These are phyloP conservation scores for Scenedesmus sp. DNA, from an alignment of 163 green algal species.

Conservation along the genomic window DNA sequence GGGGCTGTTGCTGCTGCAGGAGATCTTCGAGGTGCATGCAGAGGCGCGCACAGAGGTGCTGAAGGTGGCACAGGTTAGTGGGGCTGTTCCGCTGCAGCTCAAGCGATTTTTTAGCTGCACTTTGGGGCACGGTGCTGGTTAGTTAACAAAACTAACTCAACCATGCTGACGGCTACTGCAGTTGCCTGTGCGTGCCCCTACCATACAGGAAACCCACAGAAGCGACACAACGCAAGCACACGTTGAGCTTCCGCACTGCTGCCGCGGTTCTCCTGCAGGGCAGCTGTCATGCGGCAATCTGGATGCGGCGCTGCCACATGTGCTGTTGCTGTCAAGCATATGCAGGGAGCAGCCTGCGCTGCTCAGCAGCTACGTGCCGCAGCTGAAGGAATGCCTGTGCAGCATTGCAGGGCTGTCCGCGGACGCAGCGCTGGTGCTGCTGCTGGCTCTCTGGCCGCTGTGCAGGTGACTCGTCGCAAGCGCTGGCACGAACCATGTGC, in stretches of 20 bases:
- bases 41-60: constrained; percentile 51
- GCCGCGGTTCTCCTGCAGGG: background rate
- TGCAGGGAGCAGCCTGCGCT: constrained; percentile 46
- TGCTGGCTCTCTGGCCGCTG: constrained; percentile 77
- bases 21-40: constrained; percentile 41
- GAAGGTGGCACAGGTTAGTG: constrained; percentile 38
- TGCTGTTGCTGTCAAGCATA: constrained; percentile 50
- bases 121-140: background rate
- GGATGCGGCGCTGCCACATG: constrained; percentile 20
- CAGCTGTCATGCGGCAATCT: constrained; percentile 39
- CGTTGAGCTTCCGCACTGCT: too few relatives aligned
- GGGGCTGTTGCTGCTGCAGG: constrained; percentile 48
- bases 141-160: background rate
- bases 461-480: constrained; percentile 45
- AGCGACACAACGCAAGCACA: too few relatives aligned
- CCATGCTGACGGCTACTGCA: too few relatives aligned
- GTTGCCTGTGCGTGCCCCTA: too few relatives aligned
- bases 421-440: constrained; percentile 62
- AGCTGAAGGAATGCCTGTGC: constrained; percentile 55
- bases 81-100: background rate
- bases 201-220: too few relatives aligned
- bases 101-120: background rate
- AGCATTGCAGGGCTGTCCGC: constrained; percentile 39
- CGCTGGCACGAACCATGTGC: too few relatives aligned
- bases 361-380: constrained; percentile 38